phyloP scores from a whole-genome alignment of 164 flowering plant genomes.

The Vitis vinifera region ASM3070453v1 NC_081823.1:10572501-10573000 shows the following conservation, averaged over 20 bases:
- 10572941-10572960: conserved; percentile 37
- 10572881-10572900: conserved; percentile 82
- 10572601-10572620: conserved; percentile 36
- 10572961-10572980: conserved; percentile 37
- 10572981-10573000: conserved; percentile 18
- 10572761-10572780: conserved; percentile 39
- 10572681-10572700: conserved; percentile 74
- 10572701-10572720: conserved; percentile 57
- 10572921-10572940: conserved; percentile 54
- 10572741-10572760: conserved; percentile 39
- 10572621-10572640: conserved; percentile 34
- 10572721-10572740: conserved; percentile 67
- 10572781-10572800: conserved; percentile 26
- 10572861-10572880: conserved; percentile 47
- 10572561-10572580: conserved; percentile 39
- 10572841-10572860: conserved; percentile 19
- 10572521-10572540: conserved; percentile 32
- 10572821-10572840: conserved; percentile 39
- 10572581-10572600: conserved; percentile 44
- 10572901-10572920: conserved; percentile 74
- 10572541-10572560: conserved; percentile 34
- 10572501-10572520: conserved; percentile 44
- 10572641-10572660: conserved; percentile 44
- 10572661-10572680: conserved; percentile 77
- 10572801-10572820: conserved; percentile 41